These are phyloP conservation scores for Dictyophora rubrovolvata DNA, from an alignment of 768 basidiomycete species.

Conservation along the genomic window DNA sequence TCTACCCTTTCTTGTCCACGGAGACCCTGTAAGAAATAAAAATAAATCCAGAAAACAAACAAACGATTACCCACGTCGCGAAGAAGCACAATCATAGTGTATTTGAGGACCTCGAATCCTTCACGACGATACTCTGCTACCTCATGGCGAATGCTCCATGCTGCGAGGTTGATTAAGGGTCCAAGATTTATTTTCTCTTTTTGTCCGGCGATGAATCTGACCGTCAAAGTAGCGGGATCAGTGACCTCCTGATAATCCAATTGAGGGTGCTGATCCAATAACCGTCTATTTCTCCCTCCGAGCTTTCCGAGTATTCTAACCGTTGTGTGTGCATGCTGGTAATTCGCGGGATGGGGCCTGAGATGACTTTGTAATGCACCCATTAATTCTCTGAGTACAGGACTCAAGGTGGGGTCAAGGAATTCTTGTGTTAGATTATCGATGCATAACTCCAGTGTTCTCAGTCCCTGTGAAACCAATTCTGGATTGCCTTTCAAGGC, in stretches of 20 bases:
- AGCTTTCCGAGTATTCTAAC: conserved; percentile 95
- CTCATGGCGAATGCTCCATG: conserved; percentile 44
- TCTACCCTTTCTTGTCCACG: conserved; percentile 64
- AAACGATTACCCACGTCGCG: conserved; percentile 46
- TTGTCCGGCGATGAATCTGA: conserved; percentile 65
- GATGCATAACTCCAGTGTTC: conserved; percentile 97
- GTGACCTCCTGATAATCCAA: conserved; percentile 63
- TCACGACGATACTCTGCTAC: conserved; percentile 27
- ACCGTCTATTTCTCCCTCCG: conserved; percentile 84
- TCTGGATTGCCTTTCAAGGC: conserved; percentile 83
- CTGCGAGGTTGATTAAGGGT: conserved; percentile 56
- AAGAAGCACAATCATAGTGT: conserved; percentile 57
- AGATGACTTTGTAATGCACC: conserved; percentile 86
- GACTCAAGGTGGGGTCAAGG: conserved; percentile 89
- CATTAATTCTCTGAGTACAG: conserved; percentile 89
- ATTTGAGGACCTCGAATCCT: conserved; percentile 44
- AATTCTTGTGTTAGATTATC: conserved; percentile 98
- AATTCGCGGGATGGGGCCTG: conserved; percentile 80
- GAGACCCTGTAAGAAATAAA: conserved; percentile 43
- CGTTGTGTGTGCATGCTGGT: conserved; percentile 86
- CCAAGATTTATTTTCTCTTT: conserved; percentile 54
- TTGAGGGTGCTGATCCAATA: conserved; percentile 70
- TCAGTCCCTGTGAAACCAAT: conserved; percentile 86
- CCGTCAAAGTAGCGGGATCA: conserved; percentile 54
- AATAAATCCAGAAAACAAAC: neutral